These are phyloP conservation scores for Pilatotrama ljubarskyi DNA, from an alignment of 768 basidiomycete genomes.

Conservation along the genomic window DNA sequence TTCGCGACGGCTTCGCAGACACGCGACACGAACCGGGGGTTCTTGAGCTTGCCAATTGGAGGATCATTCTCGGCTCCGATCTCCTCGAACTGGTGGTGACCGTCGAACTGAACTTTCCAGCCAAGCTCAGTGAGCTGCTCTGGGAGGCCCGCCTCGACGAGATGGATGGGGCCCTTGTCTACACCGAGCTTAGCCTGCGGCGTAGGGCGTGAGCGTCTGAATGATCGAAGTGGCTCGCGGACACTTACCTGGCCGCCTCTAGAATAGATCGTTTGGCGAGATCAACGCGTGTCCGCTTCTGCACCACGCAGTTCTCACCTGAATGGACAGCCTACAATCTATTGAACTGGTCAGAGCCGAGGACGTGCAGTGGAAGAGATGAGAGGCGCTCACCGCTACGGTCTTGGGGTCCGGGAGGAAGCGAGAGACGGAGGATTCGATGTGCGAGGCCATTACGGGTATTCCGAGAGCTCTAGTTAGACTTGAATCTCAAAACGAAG, in stretches of 20 bases:
- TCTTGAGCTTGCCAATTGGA: constrained; percentile 87
- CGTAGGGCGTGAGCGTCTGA: not conserved
- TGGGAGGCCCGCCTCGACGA: constrained; percentile 85
- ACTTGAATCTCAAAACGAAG: not conserved
- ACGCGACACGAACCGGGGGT: constrained; percentile 81
- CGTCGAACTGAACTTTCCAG: constrained; percentile 89
- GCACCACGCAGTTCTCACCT: constrained; percentile 53
- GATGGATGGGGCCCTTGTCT: constrained; percentile 84
- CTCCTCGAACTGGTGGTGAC: constrained; percentile 86
- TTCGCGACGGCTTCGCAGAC: constrained; percentile 81
- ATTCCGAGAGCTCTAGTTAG: not conserved
- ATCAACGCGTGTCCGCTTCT: constrained; percentile 8
- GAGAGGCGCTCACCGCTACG: constrained; percentile 58
- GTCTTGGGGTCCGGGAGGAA: constrained; percentile 75
- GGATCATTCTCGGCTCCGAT: constrained; percentile 65
- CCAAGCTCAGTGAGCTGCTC: constrained; percentile 75
- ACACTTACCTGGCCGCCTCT: constrained; percentile 67
- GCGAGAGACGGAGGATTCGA: constrained; percentile 24
- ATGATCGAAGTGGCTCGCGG: constrained; percentile 17
- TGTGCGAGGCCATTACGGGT: constrained; percentile 14
- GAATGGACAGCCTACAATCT: constrained; percentile 97
- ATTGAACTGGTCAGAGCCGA: constrained; percentile 2
- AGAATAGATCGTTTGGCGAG: constrained; percentile 8
- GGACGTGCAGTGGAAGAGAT: not conserved
- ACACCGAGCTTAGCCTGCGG: constrained; percentile 74